Evolutionary conservation across 164 flowering plant genomes (phyloP), one percentile per base, ranked within the genome.

Genomic region (Berberis thunbergii): DNA sequence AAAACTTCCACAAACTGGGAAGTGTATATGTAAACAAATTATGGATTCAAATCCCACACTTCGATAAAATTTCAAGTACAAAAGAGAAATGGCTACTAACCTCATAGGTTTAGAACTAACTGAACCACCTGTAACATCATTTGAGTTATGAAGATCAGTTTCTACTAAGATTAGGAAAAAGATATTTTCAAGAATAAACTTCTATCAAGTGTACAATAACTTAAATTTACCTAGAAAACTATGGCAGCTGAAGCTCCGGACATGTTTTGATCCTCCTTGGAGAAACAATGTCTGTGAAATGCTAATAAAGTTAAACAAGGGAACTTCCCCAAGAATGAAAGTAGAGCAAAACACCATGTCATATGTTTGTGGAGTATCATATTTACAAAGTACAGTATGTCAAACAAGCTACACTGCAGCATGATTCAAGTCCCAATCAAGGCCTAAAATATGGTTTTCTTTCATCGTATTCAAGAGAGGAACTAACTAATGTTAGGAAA

Each of bases 221-320:
- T 7, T 26, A 10, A 52, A 52, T 6, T 68, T 70, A 83, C 87
- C 87, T 46, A 72, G 70, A 5, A 61, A 62, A 54, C 65, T 65
- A 59, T 57, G 73, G 54, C 56, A 59, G 60, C 67, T 62, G 62
- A 81, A 67, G 68, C 59, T 70, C 53, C 67, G 70, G 9, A 57
- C 77, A 70, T 67, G 67, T 54, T 64, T 67, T 56, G 67, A 57
- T 54, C 77, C 74, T 58, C 78, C 61, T 56, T 68, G 61, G 49
- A 50, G 41, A 68, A 73, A 68, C 40, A 69, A 42, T 43, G 72
- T 62, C 84, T 79, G 78, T 61, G 70, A 54, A 61, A n/a, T 26
- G 26, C 26, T 26, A 26, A 26, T 26, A 26, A 26, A 26, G 26
- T 26, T 26, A 26, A 26, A 26, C 26, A 26, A 26, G 26, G 26